phyloP scores from a whole-genome alignment of 116 monocot species.

The Trichopus zeylanicus region DNA sequence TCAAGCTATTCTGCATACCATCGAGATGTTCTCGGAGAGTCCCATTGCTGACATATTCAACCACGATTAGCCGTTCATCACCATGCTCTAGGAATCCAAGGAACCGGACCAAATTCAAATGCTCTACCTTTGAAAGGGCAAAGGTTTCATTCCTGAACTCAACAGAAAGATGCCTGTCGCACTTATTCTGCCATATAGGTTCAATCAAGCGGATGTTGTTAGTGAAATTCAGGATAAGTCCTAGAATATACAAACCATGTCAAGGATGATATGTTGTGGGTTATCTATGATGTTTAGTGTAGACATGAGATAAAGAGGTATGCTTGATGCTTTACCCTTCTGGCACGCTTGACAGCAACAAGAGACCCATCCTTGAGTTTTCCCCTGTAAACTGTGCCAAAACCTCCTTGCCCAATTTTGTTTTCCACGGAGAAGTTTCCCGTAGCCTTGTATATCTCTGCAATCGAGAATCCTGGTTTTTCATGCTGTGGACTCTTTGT shows the following conservation, averaged over 20 bases:
- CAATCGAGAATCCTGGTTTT: slow-evolving; percentile 20
- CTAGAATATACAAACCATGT: neutral
- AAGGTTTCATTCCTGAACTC: slow-evolving; percentile 50
- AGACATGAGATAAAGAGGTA: neutral
- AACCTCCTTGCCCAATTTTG: slow-evolving; percentile 65
- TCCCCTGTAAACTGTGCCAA: slow-evolving; percentile 57
- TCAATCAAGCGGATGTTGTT: neutral
- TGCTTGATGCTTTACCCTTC: slow-evolving; percentile 36
- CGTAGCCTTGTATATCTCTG: slow-evolving; percentile 41
- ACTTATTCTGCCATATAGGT: slow-evolving; percentile 22
- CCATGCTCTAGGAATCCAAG: slow-evolving; percentile 43
- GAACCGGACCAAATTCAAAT: slow-evolving; percentile 55
- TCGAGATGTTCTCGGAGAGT: slow-evolving; percentile 49
- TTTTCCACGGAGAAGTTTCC: slow-evolving; percentile 42
- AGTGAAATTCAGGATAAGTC: neutral
- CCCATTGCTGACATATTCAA: slow-evolving; percentile 58
- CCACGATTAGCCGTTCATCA: slow-evolving; percentile 35
- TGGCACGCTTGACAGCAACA: slow-evolving; percentile 68
- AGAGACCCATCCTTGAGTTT: slow-evolving; percentile 55
- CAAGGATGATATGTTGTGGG: neutral
- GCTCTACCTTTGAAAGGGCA: slow-evolving; percentile 44
- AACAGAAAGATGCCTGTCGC: slow-evolving; percentile 21
- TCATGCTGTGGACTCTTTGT: slow-evolving; percentile 5
- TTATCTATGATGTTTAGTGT: neutral
- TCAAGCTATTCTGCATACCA: slow-evolving; percentile 24